Percentiles rank a stretch among this genome's conserved stretches.
phyloP scores from a whole-genome alignment of 495 filamentous ascomycete genomes.

The Aspergillus sclerotioniger region DNA sequence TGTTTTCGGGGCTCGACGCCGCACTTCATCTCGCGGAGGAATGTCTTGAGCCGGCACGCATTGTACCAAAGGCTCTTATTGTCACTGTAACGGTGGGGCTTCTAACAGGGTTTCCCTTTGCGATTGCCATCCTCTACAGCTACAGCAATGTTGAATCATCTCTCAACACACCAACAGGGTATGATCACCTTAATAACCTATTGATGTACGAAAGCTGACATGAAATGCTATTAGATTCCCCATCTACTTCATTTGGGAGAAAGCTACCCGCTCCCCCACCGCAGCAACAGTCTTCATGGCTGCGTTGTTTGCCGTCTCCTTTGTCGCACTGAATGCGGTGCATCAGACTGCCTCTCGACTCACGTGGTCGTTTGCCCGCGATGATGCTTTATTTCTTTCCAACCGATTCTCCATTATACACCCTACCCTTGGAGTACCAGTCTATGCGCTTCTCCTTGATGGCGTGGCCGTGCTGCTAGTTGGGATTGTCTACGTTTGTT shows the following conservation, averaged over 20 bases:
- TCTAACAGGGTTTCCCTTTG: conserved; percentile 32
- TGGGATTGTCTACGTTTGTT: conserved; percentile 31
- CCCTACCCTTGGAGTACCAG: conserved; percentile 23
- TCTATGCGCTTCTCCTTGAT: conserved; percentile 26
- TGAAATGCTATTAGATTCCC: conserved; percentile 22
- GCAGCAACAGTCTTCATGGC: conserved; percentile 34
- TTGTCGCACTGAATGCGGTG: conserved; percentile 33
- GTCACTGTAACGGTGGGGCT: conserved; percentile 32
- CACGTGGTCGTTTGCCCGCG: conserved; percentile 45
- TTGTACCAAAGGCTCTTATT: conserved; percentile 31
- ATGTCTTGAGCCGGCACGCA: conserved; percentile 27
- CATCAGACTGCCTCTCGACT: conserved; percentile 42
- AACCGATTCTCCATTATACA: conserved; percentile 18
- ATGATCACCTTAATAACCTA: not conserved
- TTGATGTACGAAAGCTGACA: conserved; percentile 16
- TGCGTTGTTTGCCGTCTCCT: conserved; percentile 28
- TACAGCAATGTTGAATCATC: conserved; percentile 21
- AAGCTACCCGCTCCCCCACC: conserved; percentile 29
- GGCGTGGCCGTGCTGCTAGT: conserved; percentile 24
- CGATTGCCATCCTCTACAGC: conserved; percentile 33
- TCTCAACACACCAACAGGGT: conserved; percentile 28
- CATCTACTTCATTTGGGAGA: conserved; percentile 31
- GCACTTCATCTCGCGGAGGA: conserved; percentile 38
- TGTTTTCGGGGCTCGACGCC: conserved; percentile 36
- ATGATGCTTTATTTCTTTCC: conserved; percentile 33